Evolutionary conservation across 106 monocot species (phyloP).

Genomic region (Dendrobium catenatum): DNA sequence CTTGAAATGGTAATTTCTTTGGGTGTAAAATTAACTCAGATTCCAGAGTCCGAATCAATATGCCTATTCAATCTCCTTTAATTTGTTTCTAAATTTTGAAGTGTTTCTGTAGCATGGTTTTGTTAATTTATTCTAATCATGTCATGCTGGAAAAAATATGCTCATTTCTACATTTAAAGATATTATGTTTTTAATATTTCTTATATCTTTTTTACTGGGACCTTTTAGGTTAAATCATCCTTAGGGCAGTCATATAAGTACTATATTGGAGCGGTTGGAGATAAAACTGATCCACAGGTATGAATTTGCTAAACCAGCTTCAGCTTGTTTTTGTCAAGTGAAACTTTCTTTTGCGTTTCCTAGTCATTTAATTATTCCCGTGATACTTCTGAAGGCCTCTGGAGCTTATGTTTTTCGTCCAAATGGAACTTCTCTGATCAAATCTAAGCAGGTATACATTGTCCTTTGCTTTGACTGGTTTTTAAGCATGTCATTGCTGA

Average conservation of each 20-base stretch:
- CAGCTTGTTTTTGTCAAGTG: background rate
- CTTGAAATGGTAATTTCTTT: too few species aligned
- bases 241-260: slow-evolving; percentile 63
- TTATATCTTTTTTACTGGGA: too few species aligned
- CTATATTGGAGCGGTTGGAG: slow-evolving; percentile 67
- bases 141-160: background rate
- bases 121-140: too few species aligned
- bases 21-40: too few species aligned
- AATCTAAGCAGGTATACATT: slow-evolving; percentile 45
- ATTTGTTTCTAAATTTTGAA: too few species aligned
- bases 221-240: slow-evolving; percentile 51
- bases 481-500: background rate
- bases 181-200: too few species aligned
- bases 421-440: slow-evolving; percentile 50
- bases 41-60: too few species aligned
- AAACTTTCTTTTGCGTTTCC: background rate
- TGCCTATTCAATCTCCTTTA: too few species aligned
- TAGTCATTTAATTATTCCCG: background rate
- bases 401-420: slow-evolving; percentile 99
- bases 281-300: slow-evolving; percentile 72
- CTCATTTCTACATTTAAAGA: background rate
- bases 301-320: background rate
- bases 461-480: background rate
- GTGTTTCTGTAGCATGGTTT: too few species aligned
- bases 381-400: slow-evolving; percentile 55